Percentiles rank a stretch among this genome's conserved stretches.
Evolutionary conservation across 805 yeast genomes (phyloP).

Genomic region (Candida boidinii): DNA sequence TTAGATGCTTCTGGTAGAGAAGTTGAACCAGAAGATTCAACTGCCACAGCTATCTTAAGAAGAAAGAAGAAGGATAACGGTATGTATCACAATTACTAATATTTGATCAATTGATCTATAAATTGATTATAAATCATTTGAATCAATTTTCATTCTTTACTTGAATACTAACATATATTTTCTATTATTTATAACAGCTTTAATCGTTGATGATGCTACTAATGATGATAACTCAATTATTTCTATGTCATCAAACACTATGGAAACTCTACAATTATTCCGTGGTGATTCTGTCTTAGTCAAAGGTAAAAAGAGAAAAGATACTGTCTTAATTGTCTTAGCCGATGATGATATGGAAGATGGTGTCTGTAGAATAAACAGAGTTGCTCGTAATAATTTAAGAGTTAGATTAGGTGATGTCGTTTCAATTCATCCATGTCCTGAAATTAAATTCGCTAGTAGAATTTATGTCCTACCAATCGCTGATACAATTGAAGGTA

Average conservation of each 20-base stretch:
- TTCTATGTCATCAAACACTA: slow-evolving; percentile 88
- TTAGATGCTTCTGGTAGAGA: slow-evolving; percentile 30
- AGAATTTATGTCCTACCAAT: slow-evolving; percentile 93
- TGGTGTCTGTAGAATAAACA: slow-evolving; percentile 88
- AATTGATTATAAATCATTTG: too few species aligned
- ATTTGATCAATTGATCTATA: too few species aligned
- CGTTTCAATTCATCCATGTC: slow-evolving; percentile 87
- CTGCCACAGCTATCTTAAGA: slow-evolving; percentile 96
- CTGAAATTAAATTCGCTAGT: slow-evolving; percentile 94
- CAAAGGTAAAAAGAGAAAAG: slow-evolving; percentile 97
- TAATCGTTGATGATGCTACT: slow-evolving; percentile 93
- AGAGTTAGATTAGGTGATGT: slow-evolving; percentile 92
- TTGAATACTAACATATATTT: slow-evolving; percentile 3
- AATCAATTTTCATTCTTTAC: too few species aligned
- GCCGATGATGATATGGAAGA: slow-evolving; percentile 96
- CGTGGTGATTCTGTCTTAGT: slow-evolving; percentile 97
- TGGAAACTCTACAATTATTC: slow-evolving; percentile 91
- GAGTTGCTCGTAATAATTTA: slow-evolving; percentile 93
- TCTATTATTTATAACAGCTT: slow-evolving; percentile 30
- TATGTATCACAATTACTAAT: neutral
- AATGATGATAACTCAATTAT: slow-evolving; percentile 96
- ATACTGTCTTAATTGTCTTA: slow-evolving; percentile 90
- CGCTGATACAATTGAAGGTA: slow-evolving; percentile 96
- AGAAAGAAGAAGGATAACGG: slow-evolving; percentile 93
- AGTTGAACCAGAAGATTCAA: slow-evolving; percentile 29